phyloP scores from a whole-genome alignment of 73 alveolate species.

The Uronychia setigera region DNA sequence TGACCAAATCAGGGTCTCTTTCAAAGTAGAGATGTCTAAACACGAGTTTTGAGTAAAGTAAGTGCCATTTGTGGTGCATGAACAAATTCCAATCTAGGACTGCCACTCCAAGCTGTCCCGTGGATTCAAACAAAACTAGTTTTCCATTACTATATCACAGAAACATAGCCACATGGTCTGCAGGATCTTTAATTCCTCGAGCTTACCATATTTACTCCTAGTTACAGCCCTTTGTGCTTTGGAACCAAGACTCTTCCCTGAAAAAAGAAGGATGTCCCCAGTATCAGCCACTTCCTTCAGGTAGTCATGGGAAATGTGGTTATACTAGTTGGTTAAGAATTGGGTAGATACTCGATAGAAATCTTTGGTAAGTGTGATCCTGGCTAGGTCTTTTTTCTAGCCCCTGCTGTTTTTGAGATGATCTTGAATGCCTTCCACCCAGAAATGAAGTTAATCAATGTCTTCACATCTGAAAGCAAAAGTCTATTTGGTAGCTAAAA shows the following conservation, averaged over 20 bases:
- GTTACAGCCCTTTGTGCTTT: constrained; percentile 85
- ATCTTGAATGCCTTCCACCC: background rate
- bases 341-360: background rate
- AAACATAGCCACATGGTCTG: constrained; percentile 87
- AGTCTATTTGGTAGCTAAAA: too few relatives aligned
- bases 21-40: constrained; percentile 52
- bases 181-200: constrained; percentile 64
- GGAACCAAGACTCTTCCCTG: constrained; percentile 71
- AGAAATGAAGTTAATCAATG: too few relatives aligned
- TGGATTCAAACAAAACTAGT: constrained; percentile 73
- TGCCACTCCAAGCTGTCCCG: constrained; percentile 76
- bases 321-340: background rate
- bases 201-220: constrained; percentile 92
- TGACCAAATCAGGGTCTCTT: background rate
- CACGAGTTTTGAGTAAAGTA: constrained; percentile 64
- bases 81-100: constrained; percentile 76
- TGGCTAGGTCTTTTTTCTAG: background rate
- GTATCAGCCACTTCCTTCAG: constrained; percentile 85
- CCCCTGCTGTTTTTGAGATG: background rate
- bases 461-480: too few relatives aligned
- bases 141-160: constrained; percentile 64
- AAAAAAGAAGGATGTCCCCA: constrained; percentile 94
- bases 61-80: constrained; percentile 73
- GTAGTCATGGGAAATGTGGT: constrained; percentile 42
- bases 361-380: background rate